Evolutionary conservation across 177 flowering plant genomes (phyloP), one percentile per base, ranked within the genome.

Genomic region (Vitis hybrid): DNA sequence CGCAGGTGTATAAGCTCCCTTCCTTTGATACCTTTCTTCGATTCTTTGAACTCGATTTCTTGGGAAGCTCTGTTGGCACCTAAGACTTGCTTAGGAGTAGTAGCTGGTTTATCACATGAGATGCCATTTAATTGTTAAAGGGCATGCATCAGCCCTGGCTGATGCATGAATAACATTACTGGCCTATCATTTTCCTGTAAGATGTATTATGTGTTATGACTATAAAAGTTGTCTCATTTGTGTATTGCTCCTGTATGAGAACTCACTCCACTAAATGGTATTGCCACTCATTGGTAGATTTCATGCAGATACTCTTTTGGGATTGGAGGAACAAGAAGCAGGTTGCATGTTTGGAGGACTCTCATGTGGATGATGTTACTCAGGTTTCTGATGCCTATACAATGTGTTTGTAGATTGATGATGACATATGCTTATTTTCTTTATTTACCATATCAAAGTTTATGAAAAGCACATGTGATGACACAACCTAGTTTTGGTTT

Each of bases 321-420:
- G 99, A 95, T 84, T 88, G 90, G 90, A 92, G 98, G 73, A 90
- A 81, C 73, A 80, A 73, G 64, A 90, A 86, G 74, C 92, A 87
- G 77, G 85, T 88, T 69, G 94, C 99, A 48, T 87, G 93, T 76
- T 79, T 96, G 76, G 98, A 93, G 80, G 99, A 96, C 62, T 91
- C 90, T 66, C 99, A 96, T 83, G 79, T 82, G 66, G 98, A 96
- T 16, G 99, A 96, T 77, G 97, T 95, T 69, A 93, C 94, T 62
- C 99, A 95, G 97, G 98, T 93, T 6, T 56, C 12, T 58, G 50
- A 10, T 55, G 18, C 70, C 33, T 67, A 19, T 18, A n/a, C 49
- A 39, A 8, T 66, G 15, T 56, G 69, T 57, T n/a, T 52, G 1
- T 39, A 51, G 12, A 11, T 19, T 33, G 7, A 26, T 61, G 64